Evolutionary conservation across 208 protist species (phyloP).

Genomic region (Crithidia brevicula): DNA sequence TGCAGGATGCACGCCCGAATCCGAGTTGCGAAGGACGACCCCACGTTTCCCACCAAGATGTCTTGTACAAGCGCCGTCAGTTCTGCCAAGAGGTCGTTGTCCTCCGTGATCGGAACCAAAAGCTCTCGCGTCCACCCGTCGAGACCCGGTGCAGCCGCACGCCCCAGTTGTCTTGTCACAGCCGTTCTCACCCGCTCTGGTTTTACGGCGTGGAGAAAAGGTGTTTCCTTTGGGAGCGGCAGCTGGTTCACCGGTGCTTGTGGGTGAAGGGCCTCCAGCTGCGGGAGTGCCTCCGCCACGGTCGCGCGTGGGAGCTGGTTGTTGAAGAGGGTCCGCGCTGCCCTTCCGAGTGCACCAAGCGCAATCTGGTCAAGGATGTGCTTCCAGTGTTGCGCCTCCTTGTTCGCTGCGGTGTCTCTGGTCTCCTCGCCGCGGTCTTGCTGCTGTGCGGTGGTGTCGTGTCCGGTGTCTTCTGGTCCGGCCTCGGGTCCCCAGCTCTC

Average conservation of each 20-base stretch:
- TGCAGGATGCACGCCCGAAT: conserved; percentile 23
- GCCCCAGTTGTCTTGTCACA: conserved; percentile 17
- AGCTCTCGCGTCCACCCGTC: conserved; percentile 43
- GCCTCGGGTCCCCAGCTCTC: neutral
- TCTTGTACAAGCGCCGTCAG: conserved; percentile 23
- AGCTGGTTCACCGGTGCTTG: conserved; percentile 3
- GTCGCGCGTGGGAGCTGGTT: neutral
- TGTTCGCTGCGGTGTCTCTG: neutral
- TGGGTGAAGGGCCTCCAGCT: conserved; percentile 10
- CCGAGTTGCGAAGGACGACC: conserved; percentile 15
- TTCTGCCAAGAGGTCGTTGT: conserved; percentile 15
- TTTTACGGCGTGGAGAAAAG: neutral
- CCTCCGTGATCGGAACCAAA: conserved; percentile 22
- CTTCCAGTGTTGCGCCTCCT: neutral
- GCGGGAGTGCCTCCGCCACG: neutral
- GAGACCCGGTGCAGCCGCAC: conserved; percentile 22
- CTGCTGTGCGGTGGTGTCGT: neutral
- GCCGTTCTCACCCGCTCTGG: conserved; percentile 5
- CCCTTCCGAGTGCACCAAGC: conserved; percentile 20
- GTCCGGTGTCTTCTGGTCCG: neutral
- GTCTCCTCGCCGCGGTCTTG: neutral
- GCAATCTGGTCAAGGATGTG: conserved; percentile 10
- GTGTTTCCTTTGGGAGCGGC: neutral
- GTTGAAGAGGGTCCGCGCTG: conserved; percentile 17
- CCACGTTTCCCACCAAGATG: conserved; percentile 29